A percentile compares a stretch with the other conserved stretches of the same genome.
These are phyloP conservation scores for Neostapfia colusana DNA, from an alignment of 176 grass and related monocot species.

Conservation along the genomic window DNA sequence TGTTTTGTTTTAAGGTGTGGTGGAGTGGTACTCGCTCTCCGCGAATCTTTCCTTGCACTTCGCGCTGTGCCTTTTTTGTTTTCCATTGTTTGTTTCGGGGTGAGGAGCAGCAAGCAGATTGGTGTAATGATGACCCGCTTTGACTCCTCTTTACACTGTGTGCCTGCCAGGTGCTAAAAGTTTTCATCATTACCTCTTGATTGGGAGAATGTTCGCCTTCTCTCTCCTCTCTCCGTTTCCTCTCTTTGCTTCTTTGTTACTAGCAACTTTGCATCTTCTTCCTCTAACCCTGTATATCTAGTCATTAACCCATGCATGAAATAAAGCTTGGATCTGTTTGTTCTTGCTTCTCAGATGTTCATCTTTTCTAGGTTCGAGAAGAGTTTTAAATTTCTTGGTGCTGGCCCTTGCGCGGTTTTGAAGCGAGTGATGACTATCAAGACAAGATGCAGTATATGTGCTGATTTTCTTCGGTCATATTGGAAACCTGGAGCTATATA, in stretches of 20 bases:
- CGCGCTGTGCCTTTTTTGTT: conserved; percentile 13
- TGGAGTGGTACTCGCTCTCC: not conserved
- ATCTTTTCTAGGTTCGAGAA: not conserved
- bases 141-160: conserved; percentile 45
- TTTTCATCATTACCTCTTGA: conserved; percentile 68
- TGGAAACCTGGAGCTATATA: not conserved
- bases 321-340: not conserved
- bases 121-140: conserved; percentile 70
- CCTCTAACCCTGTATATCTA: not conserved
- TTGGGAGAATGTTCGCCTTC: conserved; percentile 45
- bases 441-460: not conserved
- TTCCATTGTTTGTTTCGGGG: conserved; percentile 19
- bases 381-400: not conserved
- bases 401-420: not conserved
- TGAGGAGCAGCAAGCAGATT: conserved; percentile 46
- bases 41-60: conserved; percentile 18
- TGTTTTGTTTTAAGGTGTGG: not conserved
- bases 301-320: no score
- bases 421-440: not conserved
- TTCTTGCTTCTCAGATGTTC: not conserved
- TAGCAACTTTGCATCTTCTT: not conserved
- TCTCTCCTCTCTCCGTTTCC: conserved; percentile 28
- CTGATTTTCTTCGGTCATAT: not conserved
- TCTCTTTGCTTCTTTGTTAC: not conserved
- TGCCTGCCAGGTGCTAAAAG: conserved; percentile 55